phyloP scores from a whole-genome alignment of 2,329 filamentous ascomycete species.

The Curvularia sp. region DNA sequence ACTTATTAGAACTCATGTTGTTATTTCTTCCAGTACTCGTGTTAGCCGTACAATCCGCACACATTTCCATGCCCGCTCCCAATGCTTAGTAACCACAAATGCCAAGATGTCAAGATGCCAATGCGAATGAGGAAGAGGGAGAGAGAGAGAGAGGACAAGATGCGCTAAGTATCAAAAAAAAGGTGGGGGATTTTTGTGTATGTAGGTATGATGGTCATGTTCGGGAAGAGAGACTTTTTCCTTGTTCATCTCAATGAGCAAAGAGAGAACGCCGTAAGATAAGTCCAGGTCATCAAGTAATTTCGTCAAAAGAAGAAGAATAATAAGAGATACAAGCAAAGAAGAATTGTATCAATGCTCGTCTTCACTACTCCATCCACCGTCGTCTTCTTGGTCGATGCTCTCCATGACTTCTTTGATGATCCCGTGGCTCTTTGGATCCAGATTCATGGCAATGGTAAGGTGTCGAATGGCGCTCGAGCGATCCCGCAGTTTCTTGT shows the following conservation, averaged over 20 bases:
- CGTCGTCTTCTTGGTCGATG: slow-evolving; percentile 75
- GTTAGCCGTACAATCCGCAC: background rate
- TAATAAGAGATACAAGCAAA: background rate
- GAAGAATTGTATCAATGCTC: slow-evolving; percentile 27
- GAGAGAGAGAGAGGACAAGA: background rate
- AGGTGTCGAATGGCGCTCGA: slow-evolving; percentile 89
- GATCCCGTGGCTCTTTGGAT: slow-evolving; percentile 92
- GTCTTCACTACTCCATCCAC: slow-evolving; percentile 45
- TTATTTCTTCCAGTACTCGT: background rate
- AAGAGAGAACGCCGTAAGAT: background rate
- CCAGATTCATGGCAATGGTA: slow-evolving; percentile 91
- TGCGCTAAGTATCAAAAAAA: background rate
- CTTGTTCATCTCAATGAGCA: background rate
- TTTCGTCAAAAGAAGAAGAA: background rate
- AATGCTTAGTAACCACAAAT: background rate
- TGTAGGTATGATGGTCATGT: background rate
- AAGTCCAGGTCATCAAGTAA: background rate
- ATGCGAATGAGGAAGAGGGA: background rate
- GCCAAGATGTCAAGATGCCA: background rate
- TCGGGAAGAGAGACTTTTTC: background rate
- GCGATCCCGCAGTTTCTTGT: slow-evolving; percentile 66
- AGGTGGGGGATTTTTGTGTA: background rate
- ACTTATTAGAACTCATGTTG: background rate
- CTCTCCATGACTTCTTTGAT: slow-evolving; percentile 98
- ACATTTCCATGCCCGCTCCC: background rate